phyloP scores from a whole-genome alignment of 2,329 filamentous ascomycete species.

The Hymenotorrendiella dingleyae region DNA sequence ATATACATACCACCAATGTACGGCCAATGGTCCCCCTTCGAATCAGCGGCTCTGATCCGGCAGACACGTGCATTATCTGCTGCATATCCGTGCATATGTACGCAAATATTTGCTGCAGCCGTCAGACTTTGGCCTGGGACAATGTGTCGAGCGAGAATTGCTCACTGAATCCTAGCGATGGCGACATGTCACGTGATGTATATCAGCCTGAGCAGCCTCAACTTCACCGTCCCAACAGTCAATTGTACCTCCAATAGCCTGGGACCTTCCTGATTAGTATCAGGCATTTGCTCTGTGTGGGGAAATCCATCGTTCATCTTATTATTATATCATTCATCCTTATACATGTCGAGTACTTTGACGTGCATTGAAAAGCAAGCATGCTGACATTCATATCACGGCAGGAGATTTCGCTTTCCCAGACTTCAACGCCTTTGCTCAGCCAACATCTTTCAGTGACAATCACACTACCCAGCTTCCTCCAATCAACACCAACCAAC shows the following conservation, averaged over 20 bases:
- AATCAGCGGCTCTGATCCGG: background rate
- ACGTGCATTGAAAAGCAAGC: conserved; percentile 16
- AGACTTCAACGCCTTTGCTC: conserved; percentile 25
- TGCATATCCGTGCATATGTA: conserved; percentile 1
- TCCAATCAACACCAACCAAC: conserved; percentile 17
- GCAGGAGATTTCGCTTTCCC: conserved; percentile 29
- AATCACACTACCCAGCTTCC: conserved; percentile 10
- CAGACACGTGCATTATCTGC: conserved; percentile 2
- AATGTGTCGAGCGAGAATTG: background rate
- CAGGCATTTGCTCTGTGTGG: no score
- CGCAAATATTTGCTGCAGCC: no score
- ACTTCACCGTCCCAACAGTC: no score
- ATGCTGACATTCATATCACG: conserved; percentile 27
- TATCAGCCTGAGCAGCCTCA: no score
- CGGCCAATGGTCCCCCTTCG: background rate
- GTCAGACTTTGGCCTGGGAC: no score
- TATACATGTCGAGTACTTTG: no score
- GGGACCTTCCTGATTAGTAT: no score
- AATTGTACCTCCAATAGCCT: no score
- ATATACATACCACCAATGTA: background rate
- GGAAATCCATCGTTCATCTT: no score
- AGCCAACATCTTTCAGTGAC: conserved; percentile 1
- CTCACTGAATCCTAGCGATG: conserved; percentile 8
- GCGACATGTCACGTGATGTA: conserved; percentile 26
- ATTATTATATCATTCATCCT: no score